These are phyloP conservation scores for Scorias spongiosa DNA, from an alignment of 2,329 filamentous ascomycete species.

Conservation along the genomic window DNA sequence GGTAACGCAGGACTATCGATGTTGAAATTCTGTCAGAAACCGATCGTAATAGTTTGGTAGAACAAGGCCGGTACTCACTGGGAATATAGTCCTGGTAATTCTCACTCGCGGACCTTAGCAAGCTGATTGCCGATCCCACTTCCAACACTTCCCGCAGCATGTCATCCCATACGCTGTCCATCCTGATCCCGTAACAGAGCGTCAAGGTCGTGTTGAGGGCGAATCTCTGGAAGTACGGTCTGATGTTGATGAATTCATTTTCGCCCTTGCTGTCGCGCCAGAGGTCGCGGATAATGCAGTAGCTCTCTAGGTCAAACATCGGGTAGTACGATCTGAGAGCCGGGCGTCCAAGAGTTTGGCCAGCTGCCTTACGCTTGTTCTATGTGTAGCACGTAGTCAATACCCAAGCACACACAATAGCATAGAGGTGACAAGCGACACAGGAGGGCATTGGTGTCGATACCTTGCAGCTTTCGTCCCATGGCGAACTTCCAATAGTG, in stretches of 20 bases:
- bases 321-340: conserved; percentile 34
- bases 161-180: conserved; percentile 38
- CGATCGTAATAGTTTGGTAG: too few relatives aligned
- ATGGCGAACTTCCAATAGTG: conserved; percentile 39
- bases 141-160: conserved; percentile 38
- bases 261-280: conserved; percentile 28
- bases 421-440: too few relatives aligned
- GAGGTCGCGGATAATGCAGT: conserved; percentile 35
- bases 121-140: conserved; percentile 36
- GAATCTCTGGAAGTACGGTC: conserved; percentile 39
- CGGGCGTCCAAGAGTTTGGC: conserved; percentile 30
- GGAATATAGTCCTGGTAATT: conserved; percentile 41
- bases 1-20: conserved; percentile 26
- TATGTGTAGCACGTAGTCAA: background rate
- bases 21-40: too few relatives aligned
- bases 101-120: conserved; percentile 36
- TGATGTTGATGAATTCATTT: conserved; percentile 20
- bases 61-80: background rate
- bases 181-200: conserved; percentile 39
- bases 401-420: too few relatives aligned
- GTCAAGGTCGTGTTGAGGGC: conserved; percentile 40
- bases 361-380: conserved; percentile 38
- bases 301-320: conserved; percentile 40
- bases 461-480: conserved; percentile 36
- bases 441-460: too few relatives aligned